phyloP scores from a whole-genome alignment of 208 protist species.

The Crithidia brevicula region DNA sequence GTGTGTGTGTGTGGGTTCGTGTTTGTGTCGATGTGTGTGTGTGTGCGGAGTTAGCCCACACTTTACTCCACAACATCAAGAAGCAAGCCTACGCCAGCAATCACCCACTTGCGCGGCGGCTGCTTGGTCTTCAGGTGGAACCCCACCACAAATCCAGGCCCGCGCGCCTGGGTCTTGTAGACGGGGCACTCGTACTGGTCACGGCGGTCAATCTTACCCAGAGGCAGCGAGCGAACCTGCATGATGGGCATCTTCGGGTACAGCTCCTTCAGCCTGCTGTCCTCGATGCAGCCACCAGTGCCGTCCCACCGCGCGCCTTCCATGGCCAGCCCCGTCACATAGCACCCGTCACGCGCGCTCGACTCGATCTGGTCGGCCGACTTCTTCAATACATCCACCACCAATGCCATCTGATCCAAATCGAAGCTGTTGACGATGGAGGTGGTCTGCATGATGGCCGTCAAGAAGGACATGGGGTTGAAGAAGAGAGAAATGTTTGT shows the following conservation, averaged over 20 bases:
- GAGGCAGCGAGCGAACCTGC: constrained; percentile 91
- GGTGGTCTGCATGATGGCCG: constrained; percentile 98
- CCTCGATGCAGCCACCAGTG: constrained; percentile 86
- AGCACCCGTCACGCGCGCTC: constrained; percentile 96
- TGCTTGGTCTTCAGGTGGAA: constrained; percentile 97
- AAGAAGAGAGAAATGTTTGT: constrained; percentile 97
- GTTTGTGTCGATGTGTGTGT: background rate
- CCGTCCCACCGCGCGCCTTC: constrained; percentile 98
- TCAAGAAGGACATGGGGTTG: constrained; percentile 99
- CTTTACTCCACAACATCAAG: constrained; percentile 94
- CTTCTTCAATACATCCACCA: constrained; percentile 97
- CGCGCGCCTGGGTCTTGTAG: constrained; percentile 97
- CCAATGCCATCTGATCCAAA: constrained; percentile 96
- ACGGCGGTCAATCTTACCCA: constrained; percentile 92
- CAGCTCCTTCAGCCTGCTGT: constrained; percentile 95
- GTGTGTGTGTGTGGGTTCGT: too few species aligned
- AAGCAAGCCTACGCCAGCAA: constrained; percentile 97
- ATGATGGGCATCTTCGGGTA: constrained; percentile 96
- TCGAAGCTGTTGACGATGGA: constrained; percentile 97
- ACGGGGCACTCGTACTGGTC: constrained; percentile 98
- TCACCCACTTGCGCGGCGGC: constrained; percentile 96
- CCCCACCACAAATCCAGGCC: constrained; percentile 95
- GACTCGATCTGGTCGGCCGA: constrained; percentile 94
- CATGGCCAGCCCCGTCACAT: constrained; percentile 96
- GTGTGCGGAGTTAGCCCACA: background rate